Evolutionary conservation across 129 eudicot species (phyloP).

Genomic region (Daucus carota): DNA sequence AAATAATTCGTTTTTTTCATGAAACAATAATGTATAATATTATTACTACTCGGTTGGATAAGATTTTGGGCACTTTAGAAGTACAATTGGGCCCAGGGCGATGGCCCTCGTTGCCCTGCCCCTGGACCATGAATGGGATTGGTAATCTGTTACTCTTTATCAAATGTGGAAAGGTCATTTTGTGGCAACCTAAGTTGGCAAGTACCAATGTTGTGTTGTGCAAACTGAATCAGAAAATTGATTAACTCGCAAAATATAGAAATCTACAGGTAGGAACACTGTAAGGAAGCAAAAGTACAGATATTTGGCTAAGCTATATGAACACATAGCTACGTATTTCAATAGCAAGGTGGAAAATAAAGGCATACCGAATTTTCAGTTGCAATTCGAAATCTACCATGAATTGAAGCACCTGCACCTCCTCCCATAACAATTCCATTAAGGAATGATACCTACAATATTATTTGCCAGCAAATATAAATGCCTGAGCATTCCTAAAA

Average conservation of each 20-base stretch:
- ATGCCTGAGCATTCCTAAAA: neutral
- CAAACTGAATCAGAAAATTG: neutral
- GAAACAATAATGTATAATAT: no score
- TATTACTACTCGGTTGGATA: no score
- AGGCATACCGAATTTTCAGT: slow-evolving; percentile 85
- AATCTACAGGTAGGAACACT: neutral
- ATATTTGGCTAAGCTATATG: neutral
- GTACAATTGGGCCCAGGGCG: no score
- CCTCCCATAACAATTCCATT: slow-evolving; percentile 86
- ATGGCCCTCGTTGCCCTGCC: no score
- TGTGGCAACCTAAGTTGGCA: no score
- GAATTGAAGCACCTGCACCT: slow-evolving; percentile 88
- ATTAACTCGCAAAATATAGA: neutral
- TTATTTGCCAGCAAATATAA: neutral
- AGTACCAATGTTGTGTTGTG: neutral
- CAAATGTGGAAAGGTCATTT: neutral
- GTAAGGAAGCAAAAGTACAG: neutral
- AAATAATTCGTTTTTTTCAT: no score
- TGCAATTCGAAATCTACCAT: slow-evolving; percentile 94
- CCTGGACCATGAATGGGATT: no score
- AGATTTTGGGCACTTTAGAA: no score
- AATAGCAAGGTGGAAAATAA: neutral
- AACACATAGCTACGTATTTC: slow-evolving; percentile 4
- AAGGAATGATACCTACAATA: slow-evolving; percentile 9
- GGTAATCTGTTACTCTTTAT: no score